A percentile compares a stretch with the other conserved stretches of the same genome.
phyloP scores from a whole-genome alignment of 805 yeast genomes.

The Kodamaea jinghongensis region DNA sequence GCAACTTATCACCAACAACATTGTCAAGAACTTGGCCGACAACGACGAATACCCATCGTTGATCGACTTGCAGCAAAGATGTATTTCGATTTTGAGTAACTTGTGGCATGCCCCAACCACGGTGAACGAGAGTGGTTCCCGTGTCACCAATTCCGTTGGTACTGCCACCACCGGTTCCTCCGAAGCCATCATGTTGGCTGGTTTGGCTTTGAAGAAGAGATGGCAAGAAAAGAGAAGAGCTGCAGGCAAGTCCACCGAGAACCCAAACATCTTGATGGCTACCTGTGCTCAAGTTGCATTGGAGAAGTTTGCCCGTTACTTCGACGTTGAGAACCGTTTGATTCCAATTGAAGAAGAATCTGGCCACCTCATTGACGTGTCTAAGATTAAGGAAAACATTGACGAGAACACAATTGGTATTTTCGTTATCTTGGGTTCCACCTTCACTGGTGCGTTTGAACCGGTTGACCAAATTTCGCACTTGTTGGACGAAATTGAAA shows the following conservation, averaged over 20 bases:
- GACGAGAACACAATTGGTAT: conserved; percentile 94
- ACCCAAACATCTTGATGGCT: conserved; percentile 90
- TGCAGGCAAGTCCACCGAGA: conserved; percentile 54
- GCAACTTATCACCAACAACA: conserved; percentile 61
- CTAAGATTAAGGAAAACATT: conserved; percentile 56
- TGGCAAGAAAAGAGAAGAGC: conserved; percentile 73
- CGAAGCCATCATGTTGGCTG: conserved; percentile 92
- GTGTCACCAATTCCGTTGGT: conserved; percentile 53
- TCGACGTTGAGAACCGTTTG: conserved; percentile 83
- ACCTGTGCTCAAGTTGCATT: conserved; percentile 91
- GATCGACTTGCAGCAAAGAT: conserved; percentile 74
- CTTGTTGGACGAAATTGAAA: conserved; percentile 68
- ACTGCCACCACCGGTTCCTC: conserved; percentile 93
- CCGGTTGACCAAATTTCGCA: conserved; percentile 59
- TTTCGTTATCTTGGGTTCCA: conserved; percentile 84
- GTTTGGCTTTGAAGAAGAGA: conserved; percentile 83
- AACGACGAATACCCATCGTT: conserved; percentile 90
- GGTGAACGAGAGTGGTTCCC: conserved; percentile 21
- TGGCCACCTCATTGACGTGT: conserved; percentile 62
- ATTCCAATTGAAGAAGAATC: conserved; percentile 61
- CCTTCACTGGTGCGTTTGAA: conserved; percentile 92
- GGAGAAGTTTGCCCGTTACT: conserved; percentile 91
- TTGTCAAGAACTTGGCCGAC: conserved; percentile 87
- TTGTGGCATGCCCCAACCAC: conserved; percentile 71
- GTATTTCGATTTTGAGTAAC: conserved; percentile 74